Evolutionary conservation across 1,284 basidiomycete genomes (phyloP).

Genomic region (Tranzscheliella williamsii): DNA sequence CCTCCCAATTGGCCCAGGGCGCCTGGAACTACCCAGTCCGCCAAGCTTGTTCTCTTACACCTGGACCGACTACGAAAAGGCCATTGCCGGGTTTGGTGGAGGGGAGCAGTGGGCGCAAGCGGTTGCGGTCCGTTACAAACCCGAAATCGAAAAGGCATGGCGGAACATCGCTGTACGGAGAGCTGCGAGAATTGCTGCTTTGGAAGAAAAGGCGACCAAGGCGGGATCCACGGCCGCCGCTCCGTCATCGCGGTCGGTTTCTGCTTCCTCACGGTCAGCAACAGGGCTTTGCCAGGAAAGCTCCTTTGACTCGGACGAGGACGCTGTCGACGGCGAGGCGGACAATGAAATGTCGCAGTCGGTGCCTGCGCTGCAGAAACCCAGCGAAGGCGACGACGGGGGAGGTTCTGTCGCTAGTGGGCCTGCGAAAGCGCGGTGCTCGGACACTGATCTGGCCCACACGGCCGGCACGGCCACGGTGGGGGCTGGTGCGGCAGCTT

Average conservation of each 20-base stretch:
- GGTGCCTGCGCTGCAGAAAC: slow-evolving; percentile 43
- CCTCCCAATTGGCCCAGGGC: slow-evolving; percentile 35
- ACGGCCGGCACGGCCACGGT: slow-evolving; percentile 3
- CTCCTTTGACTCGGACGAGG: slow-evolving; percentile 19
- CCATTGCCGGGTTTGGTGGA: slow-evolving; percentile 51
- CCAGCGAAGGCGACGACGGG: background rate
- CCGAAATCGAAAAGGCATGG: slow-evolving; percentile 41
- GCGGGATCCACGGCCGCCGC: background rate
- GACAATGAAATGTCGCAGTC: slow-evolving; percentile 49
- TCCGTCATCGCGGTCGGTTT: slow-evolving; percentile 9
- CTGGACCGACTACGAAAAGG: slow-evolving; percentile 55
- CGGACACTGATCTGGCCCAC: slow-evolving; percentile 10
- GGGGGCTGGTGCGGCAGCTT: background rate
- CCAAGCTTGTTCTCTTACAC: slow-evolving; percentile 49
- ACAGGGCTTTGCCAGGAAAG: slow-evolving; percentile 14
- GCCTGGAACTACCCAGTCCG: slow-evolving; percentile 44
- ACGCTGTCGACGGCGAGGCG: slow-evolving; percentile 11
- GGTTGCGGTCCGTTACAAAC: slow-evolving; percentile 40
- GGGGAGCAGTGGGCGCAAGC: slow-evolving; percentile 52
- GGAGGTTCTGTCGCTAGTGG: background rate
- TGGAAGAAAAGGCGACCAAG: slow-evolving; percentile 10
- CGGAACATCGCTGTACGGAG: slow-evolving; percentile 5
- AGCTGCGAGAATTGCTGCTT: slow-evolving; percentile 14
- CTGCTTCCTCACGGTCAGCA: slow-evolving; percentile 10
- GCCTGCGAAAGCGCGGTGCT: background rate